Conservation (phyloP, 768 basidiomycete genomes). For the Psilocybe subaeruginosa region DNA sequence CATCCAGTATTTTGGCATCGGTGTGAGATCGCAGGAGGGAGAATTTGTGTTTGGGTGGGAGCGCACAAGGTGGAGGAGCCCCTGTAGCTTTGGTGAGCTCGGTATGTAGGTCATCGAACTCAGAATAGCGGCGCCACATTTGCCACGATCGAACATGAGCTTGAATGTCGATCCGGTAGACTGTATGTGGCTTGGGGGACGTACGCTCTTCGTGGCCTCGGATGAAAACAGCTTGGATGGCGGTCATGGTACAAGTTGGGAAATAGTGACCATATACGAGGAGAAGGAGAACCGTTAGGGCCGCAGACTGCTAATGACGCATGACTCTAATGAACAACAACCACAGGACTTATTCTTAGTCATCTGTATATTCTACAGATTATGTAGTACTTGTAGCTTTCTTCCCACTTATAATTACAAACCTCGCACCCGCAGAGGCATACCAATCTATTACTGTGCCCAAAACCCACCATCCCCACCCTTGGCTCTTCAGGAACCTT, state of each 20-base stretch:
- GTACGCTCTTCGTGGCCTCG: slow-evolving; percentile 69
- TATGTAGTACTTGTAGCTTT: slow-evolving; percentile 5
- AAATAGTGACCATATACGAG: slow-evolving; percentile 5
- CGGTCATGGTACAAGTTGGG: slow-evolving; percentile 49
- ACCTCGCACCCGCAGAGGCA: slow-evolving; percentile 42
- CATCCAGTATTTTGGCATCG: slow-evolving; percentile 70
- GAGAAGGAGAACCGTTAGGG: neutral
- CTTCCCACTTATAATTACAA: slow-evolving; percentile 50
- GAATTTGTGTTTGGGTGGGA: slow-evolving; percentile 86
- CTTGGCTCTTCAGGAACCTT: slow-evolving; percentile 46
- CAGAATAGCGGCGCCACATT: slow-evolving; percentile 93
- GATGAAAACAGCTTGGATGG: slow-evolving; percentile 78
- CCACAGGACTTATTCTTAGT: neutral
- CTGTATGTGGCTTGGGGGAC: slow-evolving; percentile 76
- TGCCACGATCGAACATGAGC: slow-evolving; percentile 92
- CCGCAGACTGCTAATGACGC: neutral
- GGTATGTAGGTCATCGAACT: slow-evolving; percentile 86
- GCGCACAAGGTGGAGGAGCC: slow-evolving; percentile 73
- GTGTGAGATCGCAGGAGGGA: slow-evolving; percentile 63
- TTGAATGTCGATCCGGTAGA: slow-evolving; percentile 82
- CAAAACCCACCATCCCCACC: slow-evolving; percentile 47
- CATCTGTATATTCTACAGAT: neutral
- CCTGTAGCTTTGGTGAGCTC: slow-evolving; percentile 83
- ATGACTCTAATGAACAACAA: neutral
- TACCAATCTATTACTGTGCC: slow-evolving; percentile 40